Percentiles rank a stretch among this genome's conserved stretches.
phyloP scores from a whole-genome alignment of 2,329 filamentous ascomycete genomes.

The Ophiostoma montium region DNA sequence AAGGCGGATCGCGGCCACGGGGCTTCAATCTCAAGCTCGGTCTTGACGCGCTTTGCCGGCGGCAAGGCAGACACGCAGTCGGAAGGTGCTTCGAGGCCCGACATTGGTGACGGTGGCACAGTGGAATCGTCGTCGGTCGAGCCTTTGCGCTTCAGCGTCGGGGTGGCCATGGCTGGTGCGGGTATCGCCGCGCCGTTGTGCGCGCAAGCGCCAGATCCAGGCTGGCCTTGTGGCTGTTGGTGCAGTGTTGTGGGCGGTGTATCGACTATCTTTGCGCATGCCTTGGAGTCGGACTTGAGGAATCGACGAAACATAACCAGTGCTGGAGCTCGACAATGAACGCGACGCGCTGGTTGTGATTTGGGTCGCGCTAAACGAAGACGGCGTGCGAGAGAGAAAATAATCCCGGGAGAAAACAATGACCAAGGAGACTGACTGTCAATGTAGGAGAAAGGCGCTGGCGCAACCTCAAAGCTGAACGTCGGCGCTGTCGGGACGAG shows the following conservation, averaged over 20 bases:
- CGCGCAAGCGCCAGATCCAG: constrained; percentile 16
- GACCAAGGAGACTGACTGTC: neutral
- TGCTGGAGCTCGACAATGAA: constrained; percentile 14
- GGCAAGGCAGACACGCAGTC: neutral
- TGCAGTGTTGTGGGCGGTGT: neutral
- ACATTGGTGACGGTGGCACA: constrained; percentile 8
- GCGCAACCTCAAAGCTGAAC: neutral
- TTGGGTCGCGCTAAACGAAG: neutral
- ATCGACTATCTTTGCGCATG: constrained; percentile 37
- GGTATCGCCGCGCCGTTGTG: neutral
- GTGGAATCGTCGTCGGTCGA: neutral
- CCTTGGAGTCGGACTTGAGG: constrained; percentile 41
- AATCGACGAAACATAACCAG: constrained; percentile 49
- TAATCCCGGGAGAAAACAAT: neutral
- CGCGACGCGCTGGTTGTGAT: constrained; percentile 5
- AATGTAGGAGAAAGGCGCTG: neutral
- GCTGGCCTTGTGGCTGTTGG: neutral
- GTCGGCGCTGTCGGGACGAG: neutral
- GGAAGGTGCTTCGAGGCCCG: constrained; percentile 1
- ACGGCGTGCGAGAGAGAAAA: neutral
- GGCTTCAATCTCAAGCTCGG: constrained; percentile 20
- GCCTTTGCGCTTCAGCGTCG: constrained; percentile 13
- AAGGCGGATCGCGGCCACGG: constrained; percentile 8
- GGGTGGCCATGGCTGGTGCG: constrained; percentile 4
- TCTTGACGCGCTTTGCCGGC: constrained; percentile 15